A percentile compares a stretch with the other conserved stretches of the same genome.
Conservation (phyloP, 1,284 basidiomycete genomes). For the Puccinia hordei region DNA sequence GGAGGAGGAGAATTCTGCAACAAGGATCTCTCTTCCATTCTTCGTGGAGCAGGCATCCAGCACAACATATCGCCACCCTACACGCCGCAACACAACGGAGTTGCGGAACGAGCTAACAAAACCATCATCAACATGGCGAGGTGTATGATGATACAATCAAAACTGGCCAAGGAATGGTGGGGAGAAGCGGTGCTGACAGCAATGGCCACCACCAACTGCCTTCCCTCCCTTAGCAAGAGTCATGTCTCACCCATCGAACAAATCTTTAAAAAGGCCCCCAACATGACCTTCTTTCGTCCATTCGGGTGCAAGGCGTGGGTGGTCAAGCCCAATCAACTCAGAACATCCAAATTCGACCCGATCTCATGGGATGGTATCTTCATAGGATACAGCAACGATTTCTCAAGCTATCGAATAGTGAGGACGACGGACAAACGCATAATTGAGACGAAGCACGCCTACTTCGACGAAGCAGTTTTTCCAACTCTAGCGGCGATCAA, state of each 20-base stretch:
- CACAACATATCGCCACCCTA: too few relatives aligned
- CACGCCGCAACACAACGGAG: too few relatives aligned
- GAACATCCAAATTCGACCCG: neutral
- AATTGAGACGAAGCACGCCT: neutral
- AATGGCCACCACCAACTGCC: constrained; percentile 6
- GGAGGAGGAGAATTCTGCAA: constrained; percentile 14
- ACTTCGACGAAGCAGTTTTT: neutral
- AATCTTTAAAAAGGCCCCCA: neutral
- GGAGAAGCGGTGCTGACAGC: neutral
- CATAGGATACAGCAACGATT: neutral
- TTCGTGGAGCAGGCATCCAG: too few relatives aligned
- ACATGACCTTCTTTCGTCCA: neutral
- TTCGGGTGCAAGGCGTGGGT: constrained; percentile 11
- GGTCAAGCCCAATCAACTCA: neutral
- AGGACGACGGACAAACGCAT: too few relatives aligned
- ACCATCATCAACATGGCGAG: constrained; percentile 13
- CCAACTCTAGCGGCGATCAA: neutral
- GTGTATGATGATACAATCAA: too few relatives aligned
- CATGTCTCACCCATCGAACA: neutral
- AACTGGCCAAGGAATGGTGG: too few relatives aligned
- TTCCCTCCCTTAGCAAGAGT: neutral
- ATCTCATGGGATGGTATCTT: neutral
- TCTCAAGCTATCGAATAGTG: neutral
- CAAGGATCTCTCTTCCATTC: neutral
- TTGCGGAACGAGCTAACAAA: too few relatives aligned